phyloP scores from a whole-genome alignment of 2,329 filamentous ascomycete species.

The Iodosphaeria phyllophila region DNA sequence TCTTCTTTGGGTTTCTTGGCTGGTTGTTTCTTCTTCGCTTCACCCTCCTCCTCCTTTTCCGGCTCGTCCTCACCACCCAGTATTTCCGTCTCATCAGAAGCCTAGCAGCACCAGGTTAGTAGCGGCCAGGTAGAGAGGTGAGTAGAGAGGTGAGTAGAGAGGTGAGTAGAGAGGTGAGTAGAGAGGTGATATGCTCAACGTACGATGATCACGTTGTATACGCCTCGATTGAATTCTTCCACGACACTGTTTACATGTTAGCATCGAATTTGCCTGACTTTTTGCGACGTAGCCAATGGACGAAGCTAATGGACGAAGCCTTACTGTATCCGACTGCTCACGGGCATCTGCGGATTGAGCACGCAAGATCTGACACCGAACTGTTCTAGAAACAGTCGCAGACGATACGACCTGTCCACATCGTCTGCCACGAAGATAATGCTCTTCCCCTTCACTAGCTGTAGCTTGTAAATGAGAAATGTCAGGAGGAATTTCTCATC shows the following conservation, averaged over 20 bases:
- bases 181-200: too few relatives aligned
- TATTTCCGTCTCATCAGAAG: constrained; percentile 79
- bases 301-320: too few relatives aligned
- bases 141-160: too few relatives aligned
- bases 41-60: constrained; percentile 13
- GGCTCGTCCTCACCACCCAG: constrained; percentile 44
- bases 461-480: constrained; percentile 90
- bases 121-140: too few relatives aligned
- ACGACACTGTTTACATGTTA: too few relatives aligned
- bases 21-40: constrained; percentile 26
- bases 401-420: constrained; percentile 50
- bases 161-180: too few relatives aligned
- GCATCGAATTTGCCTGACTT: too few relatives aligned
- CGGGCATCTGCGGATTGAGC: constrained; percentile 81
- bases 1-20: constrained; percentile 13
- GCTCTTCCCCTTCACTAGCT: constrained; percentile 83
- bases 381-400: constrained; percentile 92
- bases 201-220: constrained; percentile 97
- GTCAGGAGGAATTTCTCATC: constrained; percentile 90
- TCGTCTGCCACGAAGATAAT: constrained; percentile 52
- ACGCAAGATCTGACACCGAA: constrained; percentile 90
- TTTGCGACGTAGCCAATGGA: too few relatives aligned
- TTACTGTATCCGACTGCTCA: constrained; percentile 88
- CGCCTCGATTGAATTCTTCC: constrained; percentile 88
- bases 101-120: too few relatives aligned